Evolutionary conservation across 257 asterid genomes (phyloP), one percentile per base, ranked within the genome.

Genomic region (Ilex aquifolium): DNA sequence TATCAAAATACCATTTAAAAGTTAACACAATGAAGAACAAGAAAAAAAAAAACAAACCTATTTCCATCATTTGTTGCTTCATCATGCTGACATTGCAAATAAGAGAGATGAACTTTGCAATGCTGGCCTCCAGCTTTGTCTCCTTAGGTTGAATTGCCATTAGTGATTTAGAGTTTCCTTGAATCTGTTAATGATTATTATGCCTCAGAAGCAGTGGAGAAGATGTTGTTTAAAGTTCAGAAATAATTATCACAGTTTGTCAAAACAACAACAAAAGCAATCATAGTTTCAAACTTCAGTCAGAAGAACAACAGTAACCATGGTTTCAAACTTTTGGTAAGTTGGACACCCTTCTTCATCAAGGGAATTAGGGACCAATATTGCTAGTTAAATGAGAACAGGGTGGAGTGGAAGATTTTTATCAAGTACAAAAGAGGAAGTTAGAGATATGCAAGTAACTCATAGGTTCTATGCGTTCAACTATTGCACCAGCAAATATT

Each of bases 11-110:
- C 40, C 36, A 54, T 9, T n/a, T 30, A 42, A n/a, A n/a, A n/a
- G n/a, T n/a, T n/a, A n/a, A n/a, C n/a, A n/a, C 56, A 54, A 60
- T 42, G 13, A 44, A 65, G 56, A 32, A 29, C 62, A 42, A n/a
- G n/a, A 27, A 29, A 32, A 51, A 30, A 15, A 69, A 46, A 64
- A 32, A 57, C 82, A 42, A 42, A 88, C 96, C 96, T 81, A 91
- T 88, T 76, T 91, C 98, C 78, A 86, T 81, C 98, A 91, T 91
- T 62, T 88, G 98, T 65, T 91, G 95, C 82, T 74, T 83, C 98
- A 91, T 91, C 98, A 91, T 91, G 80, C 91, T 87, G 68, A 79
- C 67, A 67, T 80, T 87, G 80, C 96, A 91, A 65, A 91, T 83
- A 73, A 86, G 95, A 61, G 96, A 88, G 59, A 88, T 77, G 83